A percentile compares a stretch with the other conserved stretches of the same genome.
These are phyloP conservation scores for Microdochium paspali DNA, from an alignment of 2,329 filamentous ascomycete genomes.

Conservation along the genomic window DNA sequence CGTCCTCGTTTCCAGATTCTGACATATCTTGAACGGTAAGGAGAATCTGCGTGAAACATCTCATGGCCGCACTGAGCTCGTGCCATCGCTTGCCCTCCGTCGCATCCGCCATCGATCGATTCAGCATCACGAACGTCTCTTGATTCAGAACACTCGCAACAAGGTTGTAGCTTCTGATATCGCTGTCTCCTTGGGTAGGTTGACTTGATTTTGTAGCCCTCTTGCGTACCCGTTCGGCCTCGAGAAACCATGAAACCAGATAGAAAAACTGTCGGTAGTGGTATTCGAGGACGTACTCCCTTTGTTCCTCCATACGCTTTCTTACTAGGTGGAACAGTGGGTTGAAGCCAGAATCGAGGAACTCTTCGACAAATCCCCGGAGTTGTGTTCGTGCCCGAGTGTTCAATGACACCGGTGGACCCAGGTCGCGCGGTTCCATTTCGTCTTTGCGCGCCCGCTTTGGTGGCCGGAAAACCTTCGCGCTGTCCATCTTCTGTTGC, in stretches of 20 bases:
- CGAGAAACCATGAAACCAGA: conserved; percentile 83
- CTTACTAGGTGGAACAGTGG: conserved; percentile 78
- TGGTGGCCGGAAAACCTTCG: conserved; percentile 84
- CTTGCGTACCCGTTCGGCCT: conserved; percentile 69
- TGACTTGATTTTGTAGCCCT: conserved; percentile 40
- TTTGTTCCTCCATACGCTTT: conserved; percentile 84
- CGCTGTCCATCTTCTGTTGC: conserved; percentile 80
- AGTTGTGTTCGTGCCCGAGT: conserved; percentile 67
- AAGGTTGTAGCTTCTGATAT: conserved; percentile 71
- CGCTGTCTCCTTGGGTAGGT: conserved; percentile 27
- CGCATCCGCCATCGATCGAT: conserved; percentile 69
- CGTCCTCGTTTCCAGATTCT: conserved; percentile 75
- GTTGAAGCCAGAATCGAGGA: conserved; percentile 92
- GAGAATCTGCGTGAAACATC: conserved; percentile 89
- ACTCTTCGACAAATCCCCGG: conserved; percentile 78
- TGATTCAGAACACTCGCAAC: conserved; percentile 88
- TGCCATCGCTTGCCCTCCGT: conserved; percentile 81
- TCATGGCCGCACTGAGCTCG: conserved; percentile 79
- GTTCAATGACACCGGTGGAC: conserved; percentile 61
- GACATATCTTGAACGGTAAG: conserved; percentile 90
- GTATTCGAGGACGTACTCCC: conserved; percentile 66
- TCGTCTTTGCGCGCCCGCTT: conserved; percentile 52
- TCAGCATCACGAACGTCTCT: conserved; percentile 86
- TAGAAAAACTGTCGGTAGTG: conserved; percentile 88
- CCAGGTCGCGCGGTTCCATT: conserved; percentile 64